Conservation (phyloP, 2,329 filamentous ascomycete genomes). For the Pseudopyrenochaeta lycopersici region DNA sequence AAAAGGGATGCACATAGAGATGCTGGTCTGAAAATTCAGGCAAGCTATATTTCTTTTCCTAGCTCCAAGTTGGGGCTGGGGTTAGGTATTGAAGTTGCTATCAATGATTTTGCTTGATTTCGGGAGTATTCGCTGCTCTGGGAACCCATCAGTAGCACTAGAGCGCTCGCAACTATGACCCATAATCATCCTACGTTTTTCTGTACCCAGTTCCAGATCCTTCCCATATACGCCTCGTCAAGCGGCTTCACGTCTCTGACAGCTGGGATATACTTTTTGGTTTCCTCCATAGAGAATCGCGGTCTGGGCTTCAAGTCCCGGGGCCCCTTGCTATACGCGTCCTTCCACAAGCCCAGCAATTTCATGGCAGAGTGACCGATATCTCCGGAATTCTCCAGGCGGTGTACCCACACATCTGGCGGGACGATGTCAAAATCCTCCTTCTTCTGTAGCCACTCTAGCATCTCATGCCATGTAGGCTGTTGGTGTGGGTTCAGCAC, state of each 20-base stretch:
- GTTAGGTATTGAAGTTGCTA: neutral
- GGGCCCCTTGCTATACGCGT: conserved; percentile 45
- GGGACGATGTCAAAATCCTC: conserved; percentile 53
- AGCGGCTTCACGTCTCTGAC: conserved; percentile 52
- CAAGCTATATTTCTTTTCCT: neutral
- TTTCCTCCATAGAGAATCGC: conserved; percentile 48
- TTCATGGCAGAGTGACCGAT: conserved; percentile 56
- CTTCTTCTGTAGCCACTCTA: conserved; percentile 55
- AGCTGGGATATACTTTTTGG: conserved; percentile 43
- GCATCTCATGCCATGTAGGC: conserved; percentile 57
- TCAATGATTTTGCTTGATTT: too few relatives aligned
- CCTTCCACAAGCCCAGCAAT: conserved; percentile 61
- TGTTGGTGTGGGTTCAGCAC: conserved; percentile 57
- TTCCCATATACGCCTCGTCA: conserved; percentile 54
- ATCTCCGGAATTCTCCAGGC: conserved; percentile 46
- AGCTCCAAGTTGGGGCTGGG: neutral
- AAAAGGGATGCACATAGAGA: neutral
- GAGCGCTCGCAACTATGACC: too few relatives aligned
- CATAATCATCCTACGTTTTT: conserved; percentile 23
- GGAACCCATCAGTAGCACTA: too few relatives aligned
- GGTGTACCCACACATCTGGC: conserved; percentile 54
- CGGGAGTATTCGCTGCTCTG: too few relatives aligned
- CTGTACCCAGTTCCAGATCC: conserved; percentile 54
- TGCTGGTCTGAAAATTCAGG: neutral
- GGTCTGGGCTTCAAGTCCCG: conserved; percentile 9